A percentile compares a stretch with the other conserved stretches of the same genome.
Evolutionary conservation across 768 basidiomycete genomes (phyloP).

Genomic region (Psilocybe sp.): DNA sequence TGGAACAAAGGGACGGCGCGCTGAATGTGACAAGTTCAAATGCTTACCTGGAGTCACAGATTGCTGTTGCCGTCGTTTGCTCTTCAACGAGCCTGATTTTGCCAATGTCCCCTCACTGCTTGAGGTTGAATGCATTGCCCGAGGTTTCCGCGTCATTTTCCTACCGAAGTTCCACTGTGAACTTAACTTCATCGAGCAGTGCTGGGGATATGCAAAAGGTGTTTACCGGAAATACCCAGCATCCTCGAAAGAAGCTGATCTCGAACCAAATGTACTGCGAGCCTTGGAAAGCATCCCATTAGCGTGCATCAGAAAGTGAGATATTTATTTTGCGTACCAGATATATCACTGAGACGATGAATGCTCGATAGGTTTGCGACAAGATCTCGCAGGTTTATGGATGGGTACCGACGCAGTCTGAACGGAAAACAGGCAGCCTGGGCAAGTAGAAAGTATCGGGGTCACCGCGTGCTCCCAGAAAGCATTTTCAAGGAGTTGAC

Average conservation of each 20-base stretch:
- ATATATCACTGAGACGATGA: too few relatives aligned
- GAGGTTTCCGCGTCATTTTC: constrained; percentile 19
- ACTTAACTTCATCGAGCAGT: constrained; percentile 35
- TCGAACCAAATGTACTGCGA: constrained; percentile 26
- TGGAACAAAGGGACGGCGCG: constrained; percentile 16
- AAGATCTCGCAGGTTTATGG: too few relatives aligned
- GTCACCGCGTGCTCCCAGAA: too few relatives aligned
- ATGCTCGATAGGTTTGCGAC: too few relatives aligned
- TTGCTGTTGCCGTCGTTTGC: constrained; percentile 27
- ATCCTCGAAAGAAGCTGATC: constrained; percentile 21
- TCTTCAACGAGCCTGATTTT: constrained; percentile 19
- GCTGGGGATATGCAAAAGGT: constrained; percentile 31
- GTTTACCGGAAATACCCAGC: constrained; percentile 15
- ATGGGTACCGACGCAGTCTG: too few relatives aligned
- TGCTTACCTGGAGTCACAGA: constrained; percentile 9
- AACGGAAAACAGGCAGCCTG: too few relatives aligned
- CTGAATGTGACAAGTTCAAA: constrained; percentile 26
- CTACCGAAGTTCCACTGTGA: constrained; percentile 32
- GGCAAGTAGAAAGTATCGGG: too few relatives aligned
- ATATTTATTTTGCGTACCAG: too few relatives aligned
- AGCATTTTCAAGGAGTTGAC: too few relatives aligned
- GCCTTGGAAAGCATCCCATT: constrained; percentile 27
- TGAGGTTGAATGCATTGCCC: constrained; percentile 8
- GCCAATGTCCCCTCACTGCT: constrained; percentile 12
- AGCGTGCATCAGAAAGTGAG: constrained; percentile 19